Evolutionary conservation across 768 basidiomycete genomes (phyloP).

Genomic region (Tylopilus felleus): DNA sequence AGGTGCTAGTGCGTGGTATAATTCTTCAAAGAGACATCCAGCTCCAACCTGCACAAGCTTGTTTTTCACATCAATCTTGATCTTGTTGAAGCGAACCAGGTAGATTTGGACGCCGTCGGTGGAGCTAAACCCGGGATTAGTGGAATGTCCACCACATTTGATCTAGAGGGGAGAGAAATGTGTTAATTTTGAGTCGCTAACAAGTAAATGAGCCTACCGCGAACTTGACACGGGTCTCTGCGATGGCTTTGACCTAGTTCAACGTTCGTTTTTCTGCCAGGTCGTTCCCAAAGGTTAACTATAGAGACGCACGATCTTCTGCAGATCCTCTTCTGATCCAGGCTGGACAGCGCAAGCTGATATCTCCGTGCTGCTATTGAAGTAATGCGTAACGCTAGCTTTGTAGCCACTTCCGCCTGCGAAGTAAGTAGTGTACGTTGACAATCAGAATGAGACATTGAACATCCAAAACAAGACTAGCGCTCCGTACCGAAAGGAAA

Average conservation of each 20-base stretch:
- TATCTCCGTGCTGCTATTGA: constrained; percentile 12
- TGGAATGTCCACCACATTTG: constrained; percentile 33
- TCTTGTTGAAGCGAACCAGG: constrained; percentile 25
- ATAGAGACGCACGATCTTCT: constrained; percentile 3
- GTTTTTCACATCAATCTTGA: background rate
- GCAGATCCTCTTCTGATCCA: constrained; percentile 9
- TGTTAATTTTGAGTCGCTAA: background rate
- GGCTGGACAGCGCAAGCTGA: constrained; percentile 11
- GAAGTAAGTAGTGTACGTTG: background rate
- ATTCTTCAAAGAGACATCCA: constrained; percentile 29
- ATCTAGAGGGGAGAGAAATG: constrained; percentile 14
- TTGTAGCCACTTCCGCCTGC: constrained; percentile 16
- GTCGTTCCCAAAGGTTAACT: too few relatives aligned
- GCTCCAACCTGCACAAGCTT: constrained; percentile 22
- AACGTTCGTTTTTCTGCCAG: background rate
- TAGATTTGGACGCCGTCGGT: constrained; percentile 30
- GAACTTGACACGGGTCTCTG: constrained; percentile 6
- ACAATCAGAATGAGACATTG: background rate
- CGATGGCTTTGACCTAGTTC: constrained; percentile 8
- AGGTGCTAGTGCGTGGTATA: constrained; percentile 21
- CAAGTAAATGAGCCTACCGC: constrained; percentile 2
- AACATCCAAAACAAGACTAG: background rate
- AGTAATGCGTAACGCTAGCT: constrained; percentile 10
- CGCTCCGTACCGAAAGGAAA: constrained; percentile 5
- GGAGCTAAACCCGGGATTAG: constrained; percentile 31